These are phyloP conservation scores for Pleurotus giganteus DNA, from an alignment of 768 basidiomycete species.

Conservation along the genomic window DNA sequence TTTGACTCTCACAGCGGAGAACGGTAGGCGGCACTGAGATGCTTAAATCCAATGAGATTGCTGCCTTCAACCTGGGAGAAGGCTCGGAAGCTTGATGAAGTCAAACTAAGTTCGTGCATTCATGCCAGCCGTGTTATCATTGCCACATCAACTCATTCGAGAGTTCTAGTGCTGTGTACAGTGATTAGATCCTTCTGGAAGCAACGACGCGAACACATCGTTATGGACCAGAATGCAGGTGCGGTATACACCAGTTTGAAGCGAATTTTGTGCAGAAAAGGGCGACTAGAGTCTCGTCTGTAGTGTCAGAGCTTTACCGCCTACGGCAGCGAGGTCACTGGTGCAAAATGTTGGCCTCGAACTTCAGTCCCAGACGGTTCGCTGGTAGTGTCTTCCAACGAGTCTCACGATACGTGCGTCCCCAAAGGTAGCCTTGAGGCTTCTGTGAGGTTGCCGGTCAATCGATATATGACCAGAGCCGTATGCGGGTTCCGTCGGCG, in stretches of 20 bases:
- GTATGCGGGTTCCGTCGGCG: neutral
- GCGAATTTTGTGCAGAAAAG: no score
- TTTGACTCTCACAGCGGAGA: no score
- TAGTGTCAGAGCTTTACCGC: no score
- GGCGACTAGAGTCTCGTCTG: no score
- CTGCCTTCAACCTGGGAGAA: neutral
- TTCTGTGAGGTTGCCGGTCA: neutral
- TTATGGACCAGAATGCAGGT: neutral
- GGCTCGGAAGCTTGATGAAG: conserved; percentile 1
- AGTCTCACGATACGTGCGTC: no score
- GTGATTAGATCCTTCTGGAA: conserved; percentile 5
- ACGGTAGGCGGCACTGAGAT: no score
- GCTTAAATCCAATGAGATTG: neutral
- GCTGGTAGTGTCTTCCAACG: no score
- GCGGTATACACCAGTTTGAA: neutral
- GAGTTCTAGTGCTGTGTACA: neutral
- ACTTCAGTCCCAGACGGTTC: no score
- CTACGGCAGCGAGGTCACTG: no score
- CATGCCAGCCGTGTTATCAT: neutral
- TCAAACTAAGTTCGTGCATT: conserved; percentile 6
- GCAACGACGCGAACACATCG: neutral
- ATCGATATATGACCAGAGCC: neutral
- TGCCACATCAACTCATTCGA: neutral
- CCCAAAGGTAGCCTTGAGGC: neutral
- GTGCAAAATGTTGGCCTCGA: no score